These are phyloP conservation scores for Didymella exigua DNA, from an alignment of 2,329 filamentous ascomycete species.

Conservation along the genomic window DNA sequence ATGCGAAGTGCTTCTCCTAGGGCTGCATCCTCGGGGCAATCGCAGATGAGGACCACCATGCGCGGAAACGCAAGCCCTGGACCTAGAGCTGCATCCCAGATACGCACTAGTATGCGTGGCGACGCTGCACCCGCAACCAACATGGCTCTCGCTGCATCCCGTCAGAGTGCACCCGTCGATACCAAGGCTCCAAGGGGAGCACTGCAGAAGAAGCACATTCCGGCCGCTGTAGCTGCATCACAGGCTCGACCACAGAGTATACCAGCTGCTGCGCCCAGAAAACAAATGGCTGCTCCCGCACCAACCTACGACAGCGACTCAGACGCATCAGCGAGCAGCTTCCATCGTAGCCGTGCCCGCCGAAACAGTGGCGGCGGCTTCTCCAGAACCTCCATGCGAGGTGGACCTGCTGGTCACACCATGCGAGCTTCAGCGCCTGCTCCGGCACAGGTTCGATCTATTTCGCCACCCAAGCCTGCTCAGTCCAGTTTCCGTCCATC, in stretches of 20 bases:
- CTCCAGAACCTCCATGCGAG: slow-evolving; percentile 76
- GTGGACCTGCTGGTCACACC: slow-evolving; percentile 35
- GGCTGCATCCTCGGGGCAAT: slow-evolving; percentile 18
- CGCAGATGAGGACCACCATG: slow-evolving; percentile 47
- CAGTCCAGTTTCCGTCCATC: slow-evolving; percentile 39
- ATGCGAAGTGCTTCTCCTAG: slow-evolving; percentile 37
- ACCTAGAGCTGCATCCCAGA: slow-evolving; percentile 23
- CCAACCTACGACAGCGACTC: slow-evolving; percentile 50
- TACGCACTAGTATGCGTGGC: slow-evolving; percentile 50
- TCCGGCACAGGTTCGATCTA: slow-evolving; percentile 47
- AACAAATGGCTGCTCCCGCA: slow-evolving; percentile 28
- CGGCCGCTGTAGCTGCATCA: slow-evolving; percentile 26
- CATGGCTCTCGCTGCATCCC: slow-evolving; percentile 43
- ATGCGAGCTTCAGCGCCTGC: slow-evolving; percentile 34
- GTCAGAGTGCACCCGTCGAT: slow-evolving; percentile 38
- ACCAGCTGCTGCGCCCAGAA: slow-evolving; percentile 22
- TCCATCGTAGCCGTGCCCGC: slow-evolving; percentile 65
- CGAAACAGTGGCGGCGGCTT: slow-evolving; percentile 54
- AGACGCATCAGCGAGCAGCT: slow-evolving; percentile 70
- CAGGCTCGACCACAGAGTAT: slow-evolving; percentile 38
- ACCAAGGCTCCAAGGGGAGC: slow-evolving; percentile 42
- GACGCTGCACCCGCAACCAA: slow-evolving; percentile 30
- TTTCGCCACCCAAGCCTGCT: slow-evolving; percentile 41
- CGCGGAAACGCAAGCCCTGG: slow-evolving; percentile 21
- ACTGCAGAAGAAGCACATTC: slow-evolving; percentile 49